Percentiles rank a stretch among this genome's conserved stretches.
Evolutionary conservation across 768 basidiomycete species (phyloP).

Genomic region (Amanita inopinata): DNA sequence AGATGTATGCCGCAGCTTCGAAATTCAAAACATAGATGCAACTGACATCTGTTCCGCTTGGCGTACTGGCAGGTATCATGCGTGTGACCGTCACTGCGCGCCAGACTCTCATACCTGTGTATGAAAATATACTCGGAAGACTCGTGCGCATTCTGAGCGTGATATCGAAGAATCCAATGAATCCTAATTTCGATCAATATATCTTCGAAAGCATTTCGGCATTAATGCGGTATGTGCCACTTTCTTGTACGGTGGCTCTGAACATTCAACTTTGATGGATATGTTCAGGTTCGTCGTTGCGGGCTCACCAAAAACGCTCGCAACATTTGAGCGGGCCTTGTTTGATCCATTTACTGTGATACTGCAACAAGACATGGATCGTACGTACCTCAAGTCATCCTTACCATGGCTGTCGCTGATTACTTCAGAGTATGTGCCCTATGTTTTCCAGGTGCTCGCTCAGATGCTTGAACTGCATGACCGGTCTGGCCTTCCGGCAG

Average conservation of each 20-base stretch:
- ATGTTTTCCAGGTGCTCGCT: constrained; percentile 92
- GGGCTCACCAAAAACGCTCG: constrained; percentile 53
- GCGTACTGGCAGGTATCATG: constrained; percentile 72
- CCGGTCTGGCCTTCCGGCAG: constrained; percentile 47
- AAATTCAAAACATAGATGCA: too few species aligned
- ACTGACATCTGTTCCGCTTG: constrained; percentile 8
- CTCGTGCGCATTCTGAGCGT: constrained; percentile 78
- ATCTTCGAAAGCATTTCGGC: constrained; percentile 96
- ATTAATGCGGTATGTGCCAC: constrained; percentile 57
- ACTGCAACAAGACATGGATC: constrained; percentile 87
- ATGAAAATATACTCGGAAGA: constrained; percentile 54
- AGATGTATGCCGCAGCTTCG: constrained; percentile 60
- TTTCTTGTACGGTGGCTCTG: background rate
- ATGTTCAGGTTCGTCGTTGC: constrained; percentile 77
- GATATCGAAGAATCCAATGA: constrained; percentile 93
- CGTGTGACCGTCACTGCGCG: constrained; percentile 86
- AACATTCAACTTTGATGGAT: background rate
- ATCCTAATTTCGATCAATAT: constrained; percentile 96
- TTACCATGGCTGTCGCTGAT: background rate
- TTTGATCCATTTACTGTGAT: constrained; percentile 86
- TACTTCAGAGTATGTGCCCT: constrained; percentile 83
- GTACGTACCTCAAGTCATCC: constrained; percentile 32
- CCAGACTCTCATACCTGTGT: constrained; percentile 60
- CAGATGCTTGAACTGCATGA: constrained; percentile 86
- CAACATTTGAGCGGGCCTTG: constrained; percentile 69